Conservation (phyloP, 1,284 basidiomycete genomes). For the Blastosporella zonata region DNA sequence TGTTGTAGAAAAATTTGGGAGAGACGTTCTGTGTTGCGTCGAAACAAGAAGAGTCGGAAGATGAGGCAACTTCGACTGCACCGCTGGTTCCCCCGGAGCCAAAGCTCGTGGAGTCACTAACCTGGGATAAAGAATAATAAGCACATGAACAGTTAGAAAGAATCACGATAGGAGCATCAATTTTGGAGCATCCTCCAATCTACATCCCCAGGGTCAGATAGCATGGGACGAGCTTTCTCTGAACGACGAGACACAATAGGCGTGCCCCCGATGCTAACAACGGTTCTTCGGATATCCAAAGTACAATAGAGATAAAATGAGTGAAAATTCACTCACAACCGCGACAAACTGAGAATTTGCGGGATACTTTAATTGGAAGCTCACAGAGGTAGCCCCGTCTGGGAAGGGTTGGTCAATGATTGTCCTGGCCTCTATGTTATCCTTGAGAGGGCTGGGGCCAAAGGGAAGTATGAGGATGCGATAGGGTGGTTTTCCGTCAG, state of each 20-base stretch:
- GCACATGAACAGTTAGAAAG: background rate
- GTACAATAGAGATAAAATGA: background rate
- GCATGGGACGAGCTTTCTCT: background rate
- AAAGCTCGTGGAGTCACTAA: constrained; percentile 68
- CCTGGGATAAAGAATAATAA: constrained; percentile 36
- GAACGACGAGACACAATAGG: background rate
- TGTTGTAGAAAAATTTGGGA: constrained; percentile 57
- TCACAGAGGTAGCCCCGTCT: constrained; percentile 37
- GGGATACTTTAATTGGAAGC: constrained; percentile 65
- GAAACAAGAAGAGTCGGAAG: constrained; percentile 59
- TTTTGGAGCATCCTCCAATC: background rate
- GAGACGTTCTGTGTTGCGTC: constrained; percentile 44
- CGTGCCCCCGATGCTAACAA: no score
- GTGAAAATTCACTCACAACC: constrained; percentile 53
- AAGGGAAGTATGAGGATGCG: constrained; percentile 62
- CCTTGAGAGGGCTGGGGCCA: constrained; percentile 57
- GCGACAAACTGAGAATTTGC: constrained; percentile 68
- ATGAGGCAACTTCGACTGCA: constrained; percentile 51
- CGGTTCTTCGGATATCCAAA: background rate
- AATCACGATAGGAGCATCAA: background rate
- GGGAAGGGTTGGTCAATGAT: constrained; percentile 57
- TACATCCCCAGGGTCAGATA: background rate
- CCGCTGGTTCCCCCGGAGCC: constrained; percentile 74
- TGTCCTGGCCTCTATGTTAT: constrained; percentile 60
- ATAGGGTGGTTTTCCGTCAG: constrained; percentile 60